phyloP scores from a whole-genome alignment of 2,329 filamentous ascomycete species.

The Sporothrix dimorphospora region DNA sequence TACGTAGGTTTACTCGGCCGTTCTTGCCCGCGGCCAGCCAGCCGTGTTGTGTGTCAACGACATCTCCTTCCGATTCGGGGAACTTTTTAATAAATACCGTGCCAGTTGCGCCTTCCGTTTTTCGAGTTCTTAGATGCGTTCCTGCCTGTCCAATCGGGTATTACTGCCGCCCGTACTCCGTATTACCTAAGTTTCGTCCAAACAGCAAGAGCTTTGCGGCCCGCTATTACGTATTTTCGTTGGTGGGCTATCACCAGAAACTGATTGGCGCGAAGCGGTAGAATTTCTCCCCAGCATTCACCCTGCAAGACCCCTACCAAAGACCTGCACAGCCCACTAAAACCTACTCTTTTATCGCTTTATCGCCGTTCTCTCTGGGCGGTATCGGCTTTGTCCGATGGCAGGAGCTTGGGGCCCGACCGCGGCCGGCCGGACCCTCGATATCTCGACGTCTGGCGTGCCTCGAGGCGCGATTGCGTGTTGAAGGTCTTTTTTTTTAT shows the following conservation, averaged over 20 bases:
- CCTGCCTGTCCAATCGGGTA: neutral
- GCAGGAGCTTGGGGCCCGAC: neutral
- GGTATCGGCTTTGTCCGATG: conserved; percentile 30
- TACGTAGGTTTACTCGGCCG: neutral
- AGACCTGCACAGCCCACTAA: neutral
- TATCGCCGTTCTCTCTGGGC: conserved; percentile 21
- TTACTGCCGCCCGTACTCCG: neutral
- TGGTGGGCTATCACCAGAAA: conserved; percentile 10
- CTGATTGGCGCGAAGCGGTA: conserved; percentile 23
- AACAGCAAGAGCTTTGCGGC: neutral
- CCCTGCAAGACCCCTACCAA: neutral
- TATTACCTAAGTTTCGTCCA: neutral
- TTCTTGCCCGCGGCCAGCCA: neutral
- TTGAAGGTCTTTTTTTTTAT: neutral
- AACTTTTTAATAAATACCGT: neutral
- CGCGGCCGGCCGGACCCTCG: conserved; percentile 28
- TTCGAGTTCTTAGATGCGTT: neutral
- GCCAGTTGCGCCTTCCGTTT: neutral
- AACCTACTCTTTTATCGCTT: conserved; percentile 1
- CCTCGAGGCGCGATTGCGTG: conserved; percentile 15
- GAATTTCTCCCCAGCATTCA: neutral
- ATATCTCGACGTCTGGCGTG: conserved; percentile 13
- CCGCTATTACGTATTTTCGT: conserved; percentile 29
- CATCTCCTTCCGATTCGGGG: conserved; percentile 8
- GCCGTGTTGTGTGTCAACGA: neutral